A percentile compares a stretch with the other conserved stretches of the same genome.
These are phyloP conservation scores for Helotiales sp. DNA, from an alignment of 2,329 filamentous ascomycete genomes.

Conservation along the genomic window DNA sequence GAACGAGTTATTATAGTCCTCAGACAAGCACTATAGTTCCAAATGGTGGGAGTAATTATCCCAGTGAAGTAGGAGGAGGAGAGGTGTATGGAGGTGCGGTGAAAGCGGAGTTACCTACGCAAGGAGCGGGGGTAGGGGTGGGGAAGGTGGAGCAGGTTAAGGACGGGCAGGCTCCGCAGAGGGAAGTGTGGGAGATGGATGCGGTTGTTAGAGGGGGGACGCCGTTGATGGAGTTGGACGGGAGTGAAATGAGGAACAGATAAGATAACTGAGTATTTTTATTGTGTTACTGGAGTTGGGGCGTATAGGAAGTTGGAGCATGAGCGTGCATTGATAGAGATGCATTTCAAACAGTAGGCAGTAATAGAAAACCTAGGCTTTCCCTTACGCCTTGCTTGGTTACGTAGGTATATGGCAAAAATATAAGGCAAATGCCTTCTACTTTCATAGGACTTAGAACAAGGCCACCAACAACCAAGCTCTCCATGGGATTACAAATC, in stretches of 20 bases:
- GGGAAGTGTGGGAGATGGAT: background rate
- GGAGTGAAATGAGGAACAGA: background rate
- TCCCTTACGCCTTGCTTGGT: too few species aligned
- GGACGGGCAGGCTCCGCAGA: background rate
- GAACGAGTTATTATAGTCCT: background rate
- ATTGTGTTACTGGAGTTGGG: background rate
- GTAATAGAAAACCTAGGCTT: background rate
- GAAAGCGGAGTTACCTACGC: background rate
- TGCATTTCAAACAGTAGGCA: background rate
- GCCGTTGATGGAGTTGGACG: background rate
- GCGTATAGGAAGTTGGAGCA: background rate
- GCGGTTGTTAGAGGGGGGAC: background rate
- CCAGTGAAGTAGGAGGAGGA: background rate
- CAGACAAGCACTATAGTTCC: background rate
- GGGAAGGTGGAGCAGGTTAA: background rate
- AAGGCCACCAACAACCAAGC: too few species aligned
- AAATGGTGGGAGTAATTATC: background rate
- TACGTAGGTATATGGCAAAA: too few species aligned
- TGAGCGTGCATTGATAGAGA: conserved; percentile 1
- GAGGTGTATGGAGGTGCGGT: background rate
- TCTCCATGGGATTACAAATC: too few species aligned
- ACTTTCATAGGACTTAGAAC: too few species aligned
- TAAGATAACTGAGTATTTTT: background rate
- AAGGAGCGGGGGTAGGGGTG: background rate
- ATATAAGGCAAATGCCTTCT: too few species aligned